A percentile compares a stretch with the other conserved stretches of the same genome.
Conservation (phyloP, 495 filamentous ascomycete genomes). For the Hypoxylon lenormandii region DNA sequence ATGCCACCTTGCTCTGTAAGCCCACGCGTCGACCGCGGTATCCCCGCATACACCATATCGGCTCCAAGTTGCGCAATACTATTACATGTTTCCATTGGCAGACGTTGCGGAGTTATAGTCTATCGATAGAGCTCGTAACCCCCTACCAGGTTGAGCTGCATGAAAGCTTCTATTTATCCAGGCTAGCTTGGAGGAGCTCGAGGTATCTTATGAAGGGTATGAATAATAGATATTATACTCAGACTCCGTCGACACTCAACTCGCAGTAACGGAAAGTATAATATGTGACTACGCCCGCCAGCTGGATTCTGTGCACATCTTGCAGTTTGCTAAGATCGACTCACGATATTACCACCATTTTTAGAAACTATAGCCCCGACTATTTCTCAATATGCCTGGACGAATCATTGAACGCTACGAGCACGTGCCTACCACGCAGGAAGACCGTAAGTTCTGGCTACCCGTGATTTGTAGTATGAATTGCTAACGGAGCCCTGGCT, state of each 20-base stretch:
- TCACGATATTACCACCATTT: conserved; percentile 10
- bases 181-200: background rate
- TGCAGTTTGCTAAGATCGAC: conserved; percentile 1
- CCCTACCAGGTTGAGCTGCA: conserved; percentile 10
- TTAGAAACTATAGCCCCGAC: conserved; percentile 1
- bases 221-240: conserved; percentile 24
- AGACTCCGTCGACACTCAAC: background rate
- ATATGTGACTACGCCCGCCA: background rate
- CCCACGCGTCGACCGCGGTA: conserved; percentile 9
- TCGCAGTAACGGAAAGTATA: conserved; percentile 16
- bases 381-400: conserved; percentile 55
- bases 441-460: conserved; percentile 52
- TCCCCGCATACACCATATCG: conserved; percentile 37
- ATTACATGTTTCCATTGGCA: conserved; percentile 29
- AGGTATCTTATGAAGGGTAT: conserved; percentile 19
- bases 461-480: background rate
- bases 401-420: conserved; percentile 61
- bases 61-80: conserved; percentile 39
- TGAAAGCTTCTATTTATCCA: conserved; percentile 15
- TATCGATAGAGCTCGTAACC: conserved; percentile 21
- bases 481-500: conserved; percentile 25
- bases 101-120: conserved; percentile 27
- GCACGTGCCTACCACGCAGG: conserved; percentile 63
- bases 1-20: too few species aligned
- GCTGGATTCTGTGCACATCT: background rate